Percentiles rank a stretch among this genome's conserved stretches.
Conservation (phyloP, 805 yeast species). For the Clavispora phyllophila region DNA sequence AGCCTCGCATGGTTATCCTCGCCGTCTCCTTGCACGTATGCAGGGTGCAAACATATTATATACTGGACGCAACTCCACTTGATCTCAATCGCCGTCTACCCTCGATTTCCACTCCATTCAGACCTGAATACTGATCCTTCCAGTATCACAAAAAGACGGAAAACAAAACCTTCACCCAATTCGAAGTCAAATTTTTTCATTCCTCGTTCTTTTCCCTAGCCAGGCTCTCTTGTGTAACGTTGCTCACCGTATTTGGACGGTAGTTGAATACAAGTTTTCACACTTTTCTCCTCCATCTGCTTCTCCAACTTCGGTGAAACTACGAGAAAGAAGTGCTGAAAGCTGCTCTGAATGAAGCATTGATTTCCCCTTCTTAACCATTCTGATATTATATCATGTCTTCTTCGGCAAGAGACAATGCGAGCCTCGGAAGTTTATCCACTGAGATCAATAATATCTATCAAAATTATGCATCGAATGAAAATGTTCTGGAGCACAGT, state of each 20-base stretch:
- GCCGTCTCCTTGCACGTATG: neutral
- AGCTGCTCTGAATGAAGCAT: neutral
- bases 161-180: neutral
- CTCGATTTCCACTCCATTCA: neutral
- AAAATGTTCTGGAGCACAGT: neutral
- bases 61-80: neutral
- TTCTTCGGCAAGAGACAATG: conserved; percentile 1
- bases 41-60: neutral
- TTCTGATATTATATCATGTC: neutral
- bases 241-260: neutral
- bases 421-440: conserved; percentile 12
- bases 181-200: neutral
- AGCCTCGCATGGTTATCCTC: neutral
- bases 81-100: neutral
- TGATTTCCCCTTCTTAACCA: neutral
- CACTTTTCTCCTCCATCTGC: neutral
- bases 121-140: neutral
- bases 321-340: neutral
- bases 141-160: neutral
- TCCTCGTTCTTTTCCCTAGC: neutral
- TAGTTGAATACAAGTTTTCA: neutral
- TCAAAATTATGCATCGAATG: conserved; percentile 4
- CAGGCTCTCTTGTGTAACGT: neutral
- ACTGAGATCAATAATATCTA: conserved; percentile 12
- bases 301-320: neutral